Percentiles rank a stretch among this genome's conserved stretches.
These are phyloP conservation scores for Mycena filopes DNA, from an alignment of 768 basidiomycete species.

Conservation along the genomic window DNA sequence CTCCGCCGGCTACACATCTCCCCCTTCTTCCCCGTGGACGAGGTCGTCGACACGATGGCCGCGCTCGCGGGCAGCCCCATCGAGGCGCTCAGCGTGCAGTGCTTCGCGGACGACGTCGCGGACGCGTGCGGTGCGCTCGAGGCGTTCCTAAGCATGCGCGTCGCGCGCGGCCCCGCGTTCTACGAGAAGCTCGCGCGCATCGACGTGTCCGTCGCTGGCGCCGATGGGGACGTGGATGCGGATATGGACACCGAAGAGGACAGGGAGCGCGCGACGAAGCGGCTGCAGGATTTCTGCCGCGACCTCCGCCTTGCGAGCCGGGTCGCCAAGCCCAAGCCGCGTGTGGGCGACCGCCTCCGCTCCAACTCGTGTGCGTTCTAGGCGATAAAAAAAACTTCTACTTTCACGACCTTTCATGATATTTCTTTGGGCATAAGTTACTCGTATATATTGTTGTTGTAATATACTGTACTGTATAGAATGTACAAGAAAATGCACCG, in stretches of 20 bases:
- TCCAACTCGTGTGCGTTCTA: slow-evolving; percentile 34
- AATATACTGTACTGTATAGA: not conserved
- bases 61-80: slow-evolving; percentile 70
- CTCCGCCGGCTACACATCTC: slow-evolving; percentile 69
- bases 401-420: not conserved
- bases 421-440: slow-evolving; percentile 3
- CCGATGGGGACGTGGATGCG: slow-evolving; percentile 45
- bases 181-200: slow-evolving; percentile 61
- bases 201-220: slow-evolving; percentile 58
- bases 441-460: not conserved
- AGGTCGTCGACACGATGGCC: slow-evolving; percentile 67
- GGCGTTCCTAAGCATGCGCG: slow-evolving; percentile 64
- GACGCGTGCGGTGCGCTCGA: slow-evolving; percentile 68
- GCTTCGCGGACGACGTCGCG: slow-evolving; percentile 71
- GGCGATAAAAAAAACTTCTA: not conserved
- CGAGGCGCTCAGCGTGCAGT: slow-evolving; percentile 65
- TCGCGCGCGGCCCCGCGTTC: slow-evolving; percentile 59
- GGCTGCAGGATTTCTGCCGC: slow-evolving; percentile 60
- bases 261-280: slow-evolving; percentile 48
- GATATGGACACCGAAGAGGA: slow-evolving; percentile 57
- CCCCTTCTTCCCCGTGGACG: slow-evolving; percentile 70
- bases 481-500: no score
- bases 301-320: slow-evolving; percentile 56
- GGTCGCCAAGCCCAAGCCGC: slow-evolving; percentile 37
- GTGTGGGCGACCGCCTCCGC: slow-evolving; percentile 24